Evolutionary conservation across 768 basidiomycete genomes (phyloP), one percentile per base, ranked within the genome.

Genomic region (Hydnum rufescens): DNA sequence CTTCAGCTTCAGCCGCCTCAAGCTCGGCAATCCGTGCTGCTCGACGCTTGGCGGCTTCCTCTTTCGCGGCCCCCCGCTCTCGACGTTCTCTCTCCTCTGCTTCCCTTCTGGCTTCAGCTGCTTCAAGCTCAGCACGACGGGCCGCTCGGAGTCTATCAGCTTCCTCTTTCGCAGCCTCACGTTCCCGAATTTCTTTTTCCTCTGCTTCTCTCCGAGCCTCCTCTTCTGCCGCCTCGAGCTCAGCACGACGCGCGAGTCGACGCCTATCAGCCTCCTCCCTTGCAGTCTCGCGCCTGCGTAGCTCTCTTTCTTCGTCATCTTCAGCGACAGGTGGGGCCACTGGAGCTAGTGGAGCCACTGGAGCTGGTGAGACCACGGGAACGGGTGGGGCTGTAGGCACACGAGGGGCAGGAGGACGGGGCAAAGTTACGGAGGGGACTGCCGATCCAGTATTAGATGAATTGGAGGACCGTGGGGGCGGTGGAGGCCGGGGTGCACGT

Each of bases 251-350:
- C n/a, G n/a, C n/a, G n/a, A n/a, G n/a, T n/a, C n/a, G n/a, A n/a
- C n/a, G n/a, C n/a, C n/a, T n/a, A n/a, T n/a, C n/a, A n/a, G n/a
- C n/a, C n/a, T n/a, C n/a, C n/a, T n/a, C n/a, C n/a, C n/a, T n/a
- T n/a, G n/a, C n/a, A n/a, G n/a, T n/a, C n/a, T n/a, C n/a, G n/a
- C n/a, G n/a, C 34, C 34, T 39, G 34, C 72, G 73, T 5, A 95
- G 62, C 16, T 67, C 71, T 42, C 73, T 76, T 55, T 95, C 92
- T 62, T 89, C 87, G 0, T 93, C 88, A 42, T 79, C 71, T 53
- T 71, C 66, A 2, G 16, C 16, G 8, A 8, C 16, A 13, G 26
- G 13, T 13, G 26, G 16, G 26, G 26, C 44, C 8, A 8, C 8
- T 16, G 44, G 13, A 8, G 44, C 13, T 13, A 16, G 46, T 31